These are phyloP conservation scores for Acacia confusa DNA, from an alignment of 306 rosid genomes.

Conservation along the genomic window DNA sequence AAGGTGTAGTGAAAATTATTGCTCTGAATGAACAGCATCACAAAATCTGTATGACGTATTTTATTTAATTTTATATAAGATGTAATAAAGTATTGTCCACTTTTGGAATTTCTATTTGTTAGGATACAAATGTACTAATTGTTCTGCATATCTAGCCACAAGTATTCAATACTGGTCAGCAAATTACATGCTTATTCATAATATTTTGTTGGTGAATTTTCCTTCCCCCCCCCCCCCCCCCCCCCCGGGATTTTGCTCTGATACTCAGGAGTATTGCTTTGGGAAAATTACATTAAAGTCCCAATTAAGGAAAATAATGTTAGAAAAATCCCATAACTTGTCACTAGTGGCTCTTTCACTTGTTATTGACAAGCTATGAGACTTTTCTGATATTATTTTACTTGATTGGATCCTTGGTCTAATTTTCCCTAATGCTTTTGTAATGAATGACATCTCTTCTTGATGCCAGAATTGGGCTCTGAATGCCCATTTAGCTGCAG, in stretches of 20 bases:
- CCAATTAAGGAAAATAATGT: no score
- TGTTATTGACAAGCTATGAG: no score
- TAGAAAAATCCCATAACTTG: no score
- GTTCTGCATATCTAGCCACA: conserved; percentile 3
- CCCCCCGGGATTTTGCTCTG: neutral
- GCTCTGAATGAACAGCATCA: neutral
- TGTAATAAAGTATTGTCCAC: neutral
- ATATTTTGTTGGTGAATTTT: neutral
- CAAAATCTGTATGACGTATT: neutral
- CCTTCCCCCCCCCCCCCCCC: no score
- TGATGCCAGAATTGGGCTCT: conserved; percentile 2
- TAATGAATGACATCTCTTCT: neutral
- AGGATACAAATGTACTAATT: neutral
- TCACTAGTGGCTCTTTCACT: no score
- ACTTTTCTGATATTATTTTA: no score
- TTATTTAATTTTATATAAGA: neutral
- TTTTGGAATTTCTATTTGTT: neutral
- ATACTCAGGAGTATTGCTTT: neutral
- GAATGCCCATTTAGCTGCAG: neutral
- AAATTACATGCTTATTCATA: neutral
- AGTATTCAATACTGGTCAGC: neutral
- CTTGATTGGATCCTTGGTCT: no score
- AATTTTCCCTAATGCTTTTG: neutral
- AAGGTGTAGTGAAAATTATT: neutral
- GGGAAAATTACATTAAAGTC: no score